phyloP scores from a whole-genome alignment of 768 basidiomycete species.

The Lentinula guzmanii region DNA sequence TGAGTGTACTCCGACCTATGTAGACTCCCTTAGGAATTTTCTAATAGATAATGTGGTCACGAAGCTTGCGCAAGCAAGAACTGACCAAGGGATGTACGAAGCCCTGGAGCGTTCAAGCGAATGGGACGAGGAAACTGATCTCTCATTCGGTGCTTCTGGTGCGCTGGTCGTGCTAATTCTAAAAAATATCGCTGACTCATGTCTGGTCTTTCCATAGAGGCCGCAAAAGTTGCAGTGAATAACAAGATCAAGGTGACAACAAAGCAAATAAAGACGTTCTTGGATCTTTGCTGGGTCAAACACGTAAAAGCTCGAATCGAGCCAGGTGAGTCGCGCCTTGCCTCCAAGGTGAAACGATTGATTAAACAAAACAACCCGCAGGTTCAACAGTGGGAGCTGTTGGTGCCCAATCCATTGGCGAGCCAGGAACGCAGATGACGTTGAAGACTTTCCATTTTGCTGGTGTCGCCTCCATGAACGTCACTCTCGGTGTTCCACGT shows the following conservation, averaged over 20 bases:
- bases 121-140: constrained; percentile 73
- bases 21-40: constrained; percentile 65
- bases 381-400: constrained; percentile 98
- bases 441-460: constrained; percentile 99
- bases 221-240: constrained; percentile 72
- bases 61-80: constrained; percentile 61
- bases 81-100: constrained; percentile 75
- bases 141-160: constrained; percentile 74
- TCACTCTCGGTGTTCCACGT: constrained; percentile 98
- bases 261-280: constrained; percentile 70
- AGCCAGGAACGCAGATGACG: constrained; percentile 99
- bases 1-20: constrained; percentile 68
- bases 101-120: constrained; percentile 69
- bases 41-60: constrained; percentile 60
- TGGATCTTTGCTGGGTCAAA: constrained; percentile 84
- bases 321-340: constrained; percentile 50
- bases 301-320: constrained; percentile 96
- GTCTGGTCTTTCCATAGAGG: constrained; percentile 29
- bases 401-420: constrained; percentile 98
- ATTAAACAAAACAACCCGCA: constrained; percentile 17
- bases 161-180: neutral
- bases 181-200: neutral
- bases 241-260: constrained; percentile 89
- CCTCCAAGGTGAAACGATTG: neutral
- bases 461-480: constrained; percentile 99